Percentiles rank a stretch among this genome's conserved stretches.
Evolutionary conservation across 345 rosid species (phyloP).

Genomic region (Aquilaria sinensis): DNA sequence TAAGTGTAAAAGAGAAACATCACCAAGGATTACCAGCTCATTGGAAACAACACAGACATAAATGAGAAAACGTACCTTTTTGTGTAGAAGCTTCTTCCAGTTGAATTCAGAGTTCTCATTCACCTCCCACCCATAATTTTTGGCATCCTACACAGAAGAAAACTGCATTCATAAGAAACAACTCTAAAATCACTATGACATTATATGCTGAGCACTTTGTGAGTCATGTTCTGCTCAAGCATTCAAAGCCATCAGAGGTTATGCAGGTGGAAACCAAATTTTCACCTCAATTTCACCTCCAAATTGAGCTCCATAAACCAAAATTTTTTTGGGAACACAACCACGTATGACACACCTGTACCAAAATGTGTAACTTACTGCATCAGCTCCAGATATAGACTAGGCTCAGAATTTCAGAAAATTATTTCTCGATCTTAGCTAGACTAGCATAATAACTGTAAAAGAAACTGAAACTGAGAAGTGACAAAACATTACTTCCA

Average conservation of each 20-base stretch:
- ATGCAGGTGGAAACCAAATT: slow-evolving; percentile 3
- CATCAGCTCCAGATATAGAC: too few relatives aligned
- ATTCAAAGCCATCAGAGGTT: background rate
- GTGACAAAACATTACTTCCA: too few relatives aligned
- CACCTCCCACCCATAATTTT: slow-evolving; percentile 86
- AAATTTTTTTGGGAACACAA: slow-evolving; percentile 89
- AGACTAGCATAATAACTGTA: too few relatives aligned
- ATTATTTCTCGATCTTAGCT: too few relatives aligned
- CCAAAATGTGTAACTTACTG: too few relatives aligned
- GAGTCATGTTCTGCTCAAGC: too few relatives aligned
- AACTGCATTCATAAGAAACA: background rate
- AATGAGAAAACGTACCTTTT: slow-evolving; percentile 44
- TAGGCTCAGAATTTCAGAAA: too few relatives aligned
- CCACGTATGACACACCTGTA: slow-evolving; percentile 84
- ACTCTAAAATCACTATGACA: too few relatives aligned
- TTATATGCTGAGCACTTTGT: too few relatives aligned
- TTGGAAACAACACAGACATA: background rate
- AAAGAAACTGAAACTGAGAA: too few relatives aligned
- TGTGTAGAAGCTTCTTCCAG: slow-evolving; percentile 77
- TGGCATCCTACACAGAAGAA: slow-evolving; percentile 60
- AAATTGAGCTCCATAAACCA: slow-evolving; percentile 77
- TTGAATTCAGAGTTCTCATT: slow-evolving; percentile 65
- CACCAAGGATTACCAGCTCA: too few relatives aligned
- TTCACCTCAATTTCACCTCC: slow-evolving; percentile 88
- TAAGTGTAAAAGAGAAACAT: too few relatives aligned